Conservation (phyloP, 352 stramenopile species). For the Thalassiosira livingstoniorum region DNA sequence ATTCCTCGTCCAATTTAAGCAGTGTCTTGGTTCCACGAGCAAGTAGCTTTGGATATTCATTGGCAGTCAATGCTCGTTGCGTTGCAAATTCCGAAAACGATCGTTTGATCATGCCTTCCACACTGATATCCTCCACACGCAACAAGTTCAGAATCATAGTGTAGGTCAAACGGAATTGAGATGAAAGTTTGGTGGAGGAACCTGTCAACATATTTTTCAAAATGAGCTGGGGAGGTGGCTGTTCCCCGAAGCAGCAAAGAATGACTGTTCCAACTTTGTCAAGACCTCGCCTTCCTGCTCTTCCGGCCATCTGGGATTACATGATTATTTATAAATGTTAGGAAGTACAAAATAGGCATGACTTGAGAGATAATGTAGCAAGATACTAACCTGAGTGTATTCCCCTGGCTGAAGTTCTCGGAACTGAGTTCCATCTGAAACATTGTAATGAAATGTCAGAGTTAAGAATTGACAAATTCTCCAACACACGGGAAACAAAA, state of each 20-base stretch:
- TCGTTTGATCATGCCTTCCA: conserved; percentile 96
- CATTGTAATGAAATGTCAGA: too few relatives aligned
- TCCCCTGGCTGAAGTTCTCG: conserved; percentile 74
- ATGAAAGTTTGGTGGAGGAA: conserved; percentile 93
- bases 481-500: too few relatives aligned
- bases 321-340: too few relatives aligned
- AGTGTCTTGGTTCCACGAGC: conserved; percentile 79
- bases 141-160: conserved; percentile 98
- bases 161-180: conserved; percentile 98
- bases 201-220: conserved; percentile 95
- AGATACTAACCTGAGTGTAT: too few relatives aligned
- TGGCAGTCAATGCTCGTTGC: conserved; percentile 86
- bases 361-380: too few relatives aligned
- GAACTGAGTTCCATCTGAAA: conserved; percentile 91
- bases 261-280: conserved; percentile 97
- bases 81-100: conserved; percentile 96
- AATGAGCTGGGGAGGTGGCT: conserved; percentile 78
- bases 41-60: conserved; percentile 83
- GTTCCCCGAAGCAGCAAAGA: conserved; percentile 83
- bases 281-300: conserved; percentile 95
- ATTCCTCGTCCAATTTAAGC: conserved; percentile 87
- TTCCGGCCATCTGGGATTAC: conserved; percentile 98
- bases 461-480: too few relatives aligned
- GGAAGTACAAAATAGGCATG: too few relatives aligned
- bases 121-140: conserved; percentile 88